A percentile compares a stretch with the other conserved stretches of the same genome.
phyloP scores from a whole-genome alignment of 805 yeast genomes.

The Kregervanrija delftensis region DNA sequence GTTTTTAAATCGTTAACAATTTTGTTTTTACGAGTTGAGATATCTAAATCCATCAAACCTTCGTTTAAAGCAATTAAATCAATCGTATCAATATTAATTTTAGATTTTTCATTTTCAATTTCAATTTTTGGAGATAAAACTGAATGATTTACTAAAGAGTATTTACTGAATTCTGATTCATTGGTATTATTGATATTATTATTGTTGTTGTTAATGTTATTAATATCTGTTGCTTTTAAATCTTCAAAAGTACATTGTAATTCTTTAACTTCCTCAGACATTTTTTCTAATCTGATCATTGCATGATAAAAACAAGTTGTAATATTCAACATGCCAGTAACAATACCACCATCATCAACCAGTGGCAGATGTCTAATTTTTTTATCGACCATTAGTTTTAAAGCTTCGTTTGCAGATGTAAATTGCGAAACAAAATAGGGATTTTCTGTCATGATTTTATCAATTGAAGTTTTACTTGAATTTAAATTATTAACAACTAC shows the following conservation, averaged over 20 bases:
- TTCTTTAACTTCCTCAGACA: slow-evolving; percentile 32
- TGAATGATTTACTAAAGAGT: slow-evolving; percentile 1
- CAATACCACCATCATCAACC: slow-evolving; percentile 27
- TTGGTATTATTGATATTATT: neutral
- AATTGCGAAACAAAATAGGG: slow-evolving; percentile 31
- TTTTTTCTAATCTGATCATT: slow-evolving; percentile 34
- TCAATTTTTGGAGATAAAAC: neutral
- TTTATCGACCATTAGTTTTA: slow-evolving; percentile 34
- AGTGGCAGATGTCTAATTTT: slow-evolving; percentile 39
- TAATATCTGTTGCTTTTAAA: slow-evolving; percentile 13
- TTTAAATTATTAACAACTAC: slow-evolving; percentile 27
- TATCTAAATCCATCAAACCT: slow-evolving; percentile 20
- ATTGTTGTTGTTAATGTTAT: neutral
- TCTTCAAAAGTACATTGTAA: slow-evolving; percentile 25
- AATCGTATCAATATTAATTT: slow-evolving; percentile 7
- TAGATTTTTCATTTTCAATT: neutral
- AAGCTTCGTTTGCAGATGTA: slow-evolving; percentile 36
- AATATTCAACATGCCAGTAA: slow-evolving; percentile 38
- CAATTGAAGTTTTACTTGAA: slow-evolving; percentile 23
- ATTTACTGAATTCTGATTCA: slow-evolving; percentile 11
- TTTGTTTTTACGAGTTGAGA: slow-evolving; percentile 19
- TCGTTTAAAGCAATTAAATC: slow-evolving; percentile 16
- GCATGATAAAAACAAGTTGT: slow-evolving; percentile 43
- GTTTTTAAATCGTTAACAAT: slow-evolving; percentile 29
- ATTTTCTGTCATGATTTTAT: slow-evolving; percentile 32